These are phyloP conservation scores for Pleurozium schreberi DNA, from an alignment of 225 moss, liverwort and hornwort species.

Conservation along the genomic window DNA sequence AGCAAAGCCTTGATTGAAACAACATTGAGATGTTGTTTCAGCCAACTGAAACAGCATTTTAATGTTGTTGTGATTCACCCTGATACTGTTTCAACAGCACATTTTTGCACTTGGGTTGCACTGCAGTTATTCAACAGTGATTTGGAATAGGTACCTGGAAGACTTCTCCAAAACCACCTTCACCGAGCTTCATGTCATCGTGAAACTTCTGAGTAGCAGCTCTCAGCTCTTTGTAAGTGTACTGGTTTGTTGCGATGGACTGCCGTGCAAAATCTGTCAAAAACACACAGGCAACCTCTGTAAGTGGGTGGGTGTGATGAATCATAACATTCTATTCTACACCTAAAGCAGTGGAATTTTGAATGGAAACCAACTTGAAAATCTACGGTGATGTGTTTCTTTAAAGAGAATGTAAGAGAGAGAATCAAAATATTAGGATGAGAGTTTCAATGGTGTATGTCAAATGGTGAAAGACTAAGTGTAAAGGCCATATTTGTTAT, in stretches of 20 bases:
- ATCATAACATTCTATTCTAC: neutral
- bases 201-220: constrained; percentile 51
- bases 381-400: neutral
- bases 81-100: neutral
- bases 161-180: constrained; percentile 72
- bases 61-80: neutral
- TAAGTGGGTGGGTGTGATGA: neutral
- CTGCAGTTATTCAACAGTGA: neutral
- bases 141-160: constrained; percentile 39
- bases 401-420: neutral
- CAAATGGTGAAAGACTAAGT: no score
- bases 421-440: no score
- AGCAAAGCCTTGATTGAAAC: neutral
- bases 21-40: neutral
- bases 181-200: constrained; percentile 47
- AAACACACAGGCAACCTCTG: neutral
- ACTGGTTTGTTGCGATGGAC: constrained; percentile 19
- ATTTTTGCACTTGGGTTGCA: neutral
- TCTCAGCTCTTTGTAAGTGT: constrained; percentile 40
- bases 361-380: neutral
- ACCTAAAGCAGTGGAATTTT: neutral
- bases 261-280: constrained; percentile 30
- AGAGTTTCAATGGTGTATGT: neutral
- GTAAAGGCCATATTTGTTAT: no score
- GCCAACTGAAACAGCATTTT: neutral